Evolutionary conservation across 352 stramenopile species (phyloP).

Genomic region (Thalassiosira allenii): DNA sequence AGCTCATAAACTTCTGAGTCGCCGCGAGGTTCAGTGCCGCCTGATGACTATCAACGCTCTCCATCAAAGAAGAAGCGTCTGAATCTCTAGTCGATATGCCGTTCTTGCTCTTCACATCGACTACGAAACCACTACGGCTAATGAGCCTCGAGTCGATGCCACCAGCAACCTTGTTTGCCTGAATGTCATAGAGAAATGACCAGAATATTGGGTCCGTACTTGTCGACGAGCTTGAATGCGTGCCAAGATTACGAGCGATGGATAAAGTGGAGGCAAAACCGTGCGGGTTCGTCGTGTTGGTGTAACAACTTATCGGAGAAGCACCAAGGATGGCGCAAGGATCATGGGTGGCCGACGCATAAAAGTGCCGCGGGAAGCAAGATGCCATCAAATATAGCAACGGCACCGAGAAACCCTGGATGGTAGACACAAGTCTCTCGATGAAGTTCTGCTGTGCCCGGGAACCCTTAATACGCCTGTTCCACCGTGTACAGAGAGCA

Average conservation of each 20-base stretch:
- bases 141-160: slow-evolving; percentile 25
- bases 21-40: slow-evolving; percentile 32
- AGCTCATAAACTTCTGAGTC: slow-evolving; percentile 14
- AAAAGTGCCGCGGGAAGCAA: slow-evolving; percentile 44
- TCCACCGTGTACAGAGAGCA: slow-evolving; percentile 21
- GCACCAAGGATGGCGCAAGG: slow-evolving; percentile 25
- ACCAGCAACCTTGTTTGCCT: slow-evolving; percentile 17
- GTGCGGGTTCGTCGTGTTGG: slow-evolving; percentile 8
- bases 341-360: slow-evolving; percentile 20
- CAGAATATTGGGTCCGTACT: slow-evolving; percentile 4
- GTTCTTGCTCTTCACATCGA: slow-evolving; percentile 23
- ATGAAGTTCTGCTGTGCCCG: slow-evolving; percentile 42
- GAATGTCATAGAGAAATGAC: slow-evolving; percentile 32
- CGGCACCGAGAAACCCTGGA: slow-evolving; percentile 21
- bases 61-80: slow-evolving; percentile 2
- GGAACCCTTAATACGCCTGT: slow-evolving; percentile 29
- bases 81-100: slow-evolving; percentile 20
- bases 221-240: slow-evolving; percentile 31
- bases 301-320: slow-evolving; percentile 33
- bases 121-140: slow-evolving; percentile 23
- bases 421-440: slow-evolving; percentile 29
- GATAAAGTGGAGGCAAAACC: slow-evolving; percentile 36
- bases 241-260: slow-evolving; percentile 11
- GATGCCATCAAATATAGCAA: slow-evolving; percentile 35
- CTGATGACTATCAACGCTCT: slow-evolving; percentile 44